Percentiles rank a stretch among this genome's conserved stretches.
These are phyloP conservation scores for Mycena maculata DNA, from an alignment of 768 basidiomycete species.

Conservation along the genomic window DNA sequence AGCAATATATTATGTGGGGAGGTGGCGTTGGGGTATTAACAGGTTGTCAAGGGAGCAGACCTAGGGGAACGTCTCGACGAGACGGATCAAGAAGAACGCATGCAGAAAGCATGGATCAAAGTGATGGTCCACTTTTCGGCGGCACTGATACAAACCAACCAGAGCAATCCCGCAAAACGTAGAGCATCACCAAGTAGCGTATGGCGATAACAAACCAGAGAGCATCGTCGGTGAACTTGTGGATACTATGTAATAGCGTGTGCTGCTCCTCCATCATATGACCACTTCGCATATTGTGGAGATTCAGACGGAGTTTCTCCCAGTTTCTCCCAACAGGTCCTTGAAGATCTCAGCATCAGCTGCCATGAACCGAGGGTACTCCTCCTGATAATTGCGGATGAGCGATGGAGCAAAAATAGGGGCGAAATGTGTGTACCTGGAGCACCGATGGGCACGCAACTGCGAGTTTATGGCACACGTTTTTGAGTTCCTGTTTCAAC, in stretches of 20 bases:
- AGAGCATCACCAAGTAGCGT: too few relatives aligned
- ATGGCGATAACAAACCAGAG: too few relatives aligned
- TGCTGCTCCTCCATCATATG: too few relatives aligned
- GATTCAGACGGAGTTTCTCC: background rate
- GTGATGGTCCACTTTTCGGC: background rate
- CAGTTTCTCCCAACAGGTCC: background rate
- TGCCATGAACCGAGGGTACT: constrained; percentile 18
- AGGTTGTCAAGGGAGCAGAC: too few relatives aligned
- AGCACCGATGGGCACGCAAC: constrained; percentile 29
- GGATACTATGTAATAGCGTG: too few relatives aligned
- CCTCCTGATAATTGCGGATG: constrained; percentile 15
- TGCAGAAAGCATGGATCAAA: constrained; percentile 16
- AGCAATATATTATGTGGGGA: too few relatives aligned
- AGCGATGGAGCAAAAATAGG: background rate
- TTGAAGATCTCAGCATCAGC: constrained; percentile 9
- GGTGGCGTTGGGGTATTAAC: too few relatives aligned
- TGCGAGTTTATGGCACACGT: constrained; percentile 18
- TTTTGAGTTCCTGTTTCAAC: constrained; percentile 22
- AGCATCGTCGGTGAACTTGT: too few relatives aligned
- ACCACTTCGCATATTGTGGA: background rate
- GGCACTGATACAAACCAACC: too few relatives aligned
- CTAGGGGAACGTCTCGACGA: background rate
- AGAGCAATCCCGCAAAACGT: too few relatives aligned
- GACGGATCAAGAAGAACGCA: constrained; percentile 16
- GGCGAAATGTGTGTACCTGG: background rate